Evolutionary conservation across 345 rosid species (phyloP).

Genomic region (Acer negundo): DNA sequence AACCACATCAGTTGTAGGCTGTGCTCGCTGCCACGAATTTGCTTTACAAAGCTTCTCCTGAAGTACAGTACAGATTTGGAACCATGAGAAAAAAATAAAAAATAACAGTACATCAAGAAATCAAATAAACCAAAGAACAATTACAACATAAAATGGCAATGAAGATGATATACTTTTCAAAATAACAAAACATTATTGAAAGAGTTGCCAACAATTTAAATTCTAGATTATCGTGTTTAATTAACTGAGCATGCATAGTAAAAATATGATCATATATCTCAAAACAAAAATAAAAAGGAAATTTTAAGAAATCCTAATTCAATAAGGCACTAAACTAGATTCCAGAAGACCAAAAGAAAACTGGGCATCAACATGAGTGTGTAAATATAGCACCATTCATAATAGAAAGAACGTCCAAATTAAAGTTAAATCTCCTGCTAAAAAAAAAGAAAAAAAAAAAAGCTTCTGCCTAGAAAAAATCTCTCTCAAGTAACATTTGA

Average conservation of each 20-base stretch:
- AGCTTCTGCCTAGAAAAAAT: not conserved
- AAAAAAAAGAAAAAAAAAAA: not conserved
- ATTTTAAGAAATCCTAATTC: not conserved
- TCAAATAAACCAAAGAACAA: constrained; percentile 5
- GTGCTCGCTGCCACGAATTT: constrained; percentile 94
- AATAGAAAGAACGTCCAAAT: constrained; percentile 4
- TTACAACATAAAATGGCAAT: not conserved
- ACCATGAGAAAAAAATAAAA: constrained; percentile 8
- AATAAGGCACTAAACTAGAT: constrained; percentile 6
- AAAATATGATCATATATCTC: not conserved
- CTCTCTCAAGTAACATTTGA: not conserved
- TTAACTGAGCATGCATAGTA: not conserved
- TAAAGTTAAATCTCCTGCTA: not conserved
- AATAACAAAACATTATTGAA: not conserved
- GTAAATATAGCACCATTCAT: constrained; percentile 3
- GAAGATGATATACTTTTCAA: not conserved
- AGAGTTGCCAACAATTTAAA: not conserved
- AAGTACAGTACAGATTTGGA: constrained; percentile 28
- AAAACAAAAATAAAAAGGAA: not conserved
- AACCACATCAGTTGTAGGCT: constrained; percentile 81
- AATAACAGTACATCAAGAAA: constrained; percentile 17
- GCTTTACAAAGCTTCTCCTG: constrained; percentile 98
- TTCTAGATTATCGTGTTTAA: not conserved
- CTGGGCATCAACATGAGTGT: not conserved
- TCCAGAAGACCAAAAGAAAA: not conserved